These are phyloP conservation scores for Escallonia herrerae DNA, from an alignment of 129 eudicot genomes.

Conservation along the genomic window DNA sequence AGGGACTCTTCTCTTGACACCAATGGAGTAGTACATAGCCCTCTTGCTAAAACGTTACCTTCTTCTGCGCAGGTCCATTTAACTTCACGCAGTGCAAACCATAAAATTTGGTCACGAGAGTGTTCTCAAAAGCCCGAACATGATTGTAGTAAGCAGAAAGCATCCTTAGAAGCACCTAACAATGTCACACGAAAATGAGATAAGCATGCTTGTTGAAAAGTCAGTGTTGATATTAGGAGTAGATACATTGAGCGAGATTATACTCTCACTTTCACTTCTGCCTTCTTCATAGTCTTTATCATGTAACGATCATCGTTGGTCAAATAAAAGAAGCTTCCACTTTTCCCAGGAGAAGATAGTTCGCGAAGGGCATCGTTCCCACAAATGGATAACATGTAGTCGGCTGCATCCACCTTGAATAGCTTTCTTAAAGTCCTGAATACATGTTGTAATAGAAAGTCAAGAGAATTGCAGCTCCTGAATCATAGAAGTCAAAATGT, in stretches of 20 bases:
- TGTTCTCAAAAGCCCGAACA: constrained; percentile 71
- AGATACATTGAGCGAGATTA: neutral
- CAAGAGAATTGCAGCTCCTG: too few relatives aligned
- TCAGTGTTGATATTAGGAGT: neutral
- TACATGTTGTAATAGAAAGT: neutral
- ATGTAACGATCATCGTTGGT: constrained; percentile 94
- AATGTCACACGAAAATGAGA: constrained; percentile 9
- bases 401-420: constrained; percentile 98
- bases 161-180: constrained; percentile 89
- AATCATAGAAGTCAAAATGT: too few relatives aligned
- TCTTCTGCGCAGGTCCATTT: constrained; percentile 78
- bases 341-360: constrained; percentile 93
- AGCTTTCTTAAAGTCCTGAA: constrained; percentile 79
- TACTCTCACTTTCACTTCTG: constrained; percentile 89
- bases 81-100: constrained; percentile 91
- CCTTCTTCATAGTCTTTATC: constrained; percentile 93
- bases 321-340: constrained; percentile 94
- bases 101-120: constrained; percentile 73
- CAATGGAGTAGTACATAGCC: too few relatives aligned
- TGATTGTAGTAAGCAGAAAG: constrained; percentile 76
- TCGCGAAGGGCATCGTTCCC: constrained; percentile 90
- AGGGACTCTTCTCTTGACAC: too few relatives aligned
- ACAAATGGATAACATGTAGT: constrained; percentile 93
- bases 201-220: neutral
- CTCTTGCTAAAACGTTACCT: constrained; percentile 35